These are phyloP conservation scores for Calonectria crousiana DNA, from an alignment of 2,329 filamentous ascomycete species.

Conservation along the genomic window DNA sequence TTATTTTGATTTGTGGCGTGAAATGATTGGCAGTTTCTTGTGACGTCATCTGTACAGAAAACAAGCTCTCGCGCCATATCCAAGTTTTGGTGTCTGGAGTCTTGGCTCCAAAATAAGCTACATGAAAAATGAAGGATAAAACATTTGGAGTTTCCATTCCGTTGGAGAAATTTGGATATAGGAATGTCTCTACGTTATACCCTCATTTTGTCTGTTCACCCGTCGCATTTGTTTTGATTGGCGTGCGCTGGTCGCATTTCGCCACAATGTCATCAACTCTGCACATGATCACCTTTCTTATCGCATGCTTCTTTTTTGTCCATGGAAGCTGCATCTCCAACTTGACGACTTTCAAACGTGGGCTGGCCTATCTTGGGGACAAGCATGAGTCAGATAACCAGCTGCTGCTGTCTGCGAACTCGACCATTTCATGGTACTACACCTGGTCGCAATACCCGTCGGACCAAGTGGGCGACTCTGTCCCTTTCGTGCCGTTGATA, in stretches of 20 bases:
- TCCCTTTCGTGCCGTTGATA: conserved; percentile 54
- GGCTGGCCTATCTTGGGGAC: conserved; percentile 41
- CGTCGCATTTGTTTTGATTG: not conserved
- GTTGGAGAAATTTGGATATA: not conserved
- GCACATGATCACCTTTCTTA: not conserved
- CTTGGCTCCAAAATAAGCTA: not conserved
- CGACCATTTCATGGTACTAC: conserved; percentile 57
- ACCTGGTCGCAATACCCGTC: conserved; percentile 54
- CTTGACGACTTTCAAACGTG: conserved; percentile 37
- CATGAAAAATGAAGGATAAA: not conserved
- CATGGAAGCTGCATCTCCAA: conserved; percentile 9
- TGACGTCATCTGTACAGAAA: not conserved
- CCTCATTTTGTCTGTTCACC: not conserved
- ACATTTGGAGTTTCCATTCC: not conserved
- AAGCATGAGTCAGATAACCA: conserved; percentile 47
- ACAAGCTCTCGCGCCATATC: not conserved
- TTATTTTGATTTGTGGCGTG: not conserved
- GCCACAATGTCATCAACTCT: not conserved
- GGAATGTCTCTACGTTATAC: not conserved
- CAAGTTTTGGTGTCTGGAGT: not conserved
- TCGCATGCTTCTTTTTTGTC: not conserved
- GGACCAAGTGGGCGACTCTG: conserved; percentile 29
- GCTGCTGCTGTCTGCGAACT: conserved; percentile 52
- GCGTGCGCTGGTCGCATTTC: not conserved
- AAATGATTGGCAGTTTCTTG: not conserved